A percentile compares a stretch with the other conserved stretches of the same genome.
These are phyloP conservation scores for Epicoccum sorghinum DNA, from an alignment of 2,329 filamentous ascomycete genomes.

Conservation along the genomic window DNA sequence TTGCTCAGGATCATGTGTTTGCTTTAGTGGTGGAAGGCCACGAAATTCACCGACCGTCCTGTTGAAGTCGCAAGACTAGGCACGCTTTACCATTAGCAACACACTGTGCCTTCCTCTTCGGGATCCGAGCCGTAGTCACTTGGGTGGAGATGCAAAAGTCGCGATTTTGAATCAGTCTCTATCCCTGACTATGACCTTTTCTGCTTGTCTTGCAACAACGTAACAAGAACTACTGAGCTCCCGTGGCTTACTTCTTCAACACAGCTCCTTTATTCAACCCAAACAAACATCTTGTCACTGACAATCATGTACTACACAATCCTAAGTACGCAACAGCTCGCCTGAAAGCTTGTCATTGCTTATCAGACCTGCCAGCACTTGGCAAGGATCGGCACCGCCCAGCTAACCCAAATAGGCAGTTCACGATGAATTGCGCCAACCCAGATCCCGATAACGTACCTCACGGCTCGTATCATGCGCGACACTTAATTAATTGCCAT, in stretches of 20 bases:
- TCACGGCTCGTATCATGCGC: not conserved
- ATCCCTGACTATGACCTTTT: not conserved
- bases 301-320: too few relatives aligned
- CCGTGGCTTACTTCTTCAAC: too few relatives aligned
- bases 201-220: too few relatives aligned
- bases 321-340: not conserved
- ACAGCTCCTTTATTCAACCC: not conserved
- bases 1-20: not conserved
- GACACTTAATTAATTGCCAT: not conserved
- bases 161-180: not conserved
- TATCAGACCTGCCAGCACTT: conserved; percentile 12
- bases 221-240: too few relatives aligned
- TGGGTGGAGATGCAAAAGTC: too few relatives aligned
- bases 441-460: conserved; percentile 3
- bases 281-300: too few relatives aligned
- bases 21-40: not conserved
- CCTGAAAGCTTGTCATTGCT: conserved; percentile 16
- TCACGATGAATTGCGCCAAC: conserved; percentile 13
- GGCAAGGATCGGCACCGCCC: conserved; percentile 2
- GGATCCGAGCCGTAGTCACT: not conserved
- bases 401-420: conserved; percentile 13
- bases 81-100: not conserved
- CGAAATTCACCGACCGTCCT: not conserved
- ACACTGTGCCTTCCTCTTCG: not conserved
- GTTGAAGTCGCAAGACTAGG: not conserved